Base-by-base conservation (phyloP, 352 stramenopile species). In the Phytophthora colocasiae region DNA sequence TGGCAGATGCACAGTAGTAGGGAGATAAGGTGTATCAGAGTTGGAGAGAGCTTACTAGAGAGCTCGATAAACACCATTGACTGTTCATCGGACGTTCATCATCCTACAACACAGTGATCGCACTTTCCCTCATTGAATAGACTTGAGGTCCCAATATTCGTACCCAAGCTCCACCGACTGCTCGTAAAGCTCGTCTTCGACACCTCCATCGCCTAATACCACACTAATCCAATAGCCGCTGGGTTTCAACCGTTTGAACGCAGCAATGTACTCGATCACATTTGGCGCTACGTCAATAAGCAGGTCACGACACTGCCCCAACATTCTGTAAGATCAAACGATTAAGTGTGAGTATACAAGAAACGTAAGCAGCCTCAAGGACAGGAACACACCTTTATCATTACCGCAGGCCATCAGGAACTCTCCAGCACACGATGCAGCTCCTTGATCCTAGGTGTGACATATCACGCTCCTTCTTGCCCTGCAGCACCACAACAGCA, bases 261-360 rank as follows among this genome's bases (percentile, higher is more conserved):
- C 89, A 14, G 87, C 75, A 31, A 99, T 91, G 78, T 99, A 99
- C 67, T 99, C 93, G 58, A 98, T 98, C 46, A 98, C 89, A 19
- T 99, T 98, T 14, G 97, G 97, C 17, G 97, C 96, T 22, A 97
- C 98, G 62, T 99, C 98, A 38, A 99, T 90, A 99, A 99, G 66
- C 97, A 99, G 46, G 94, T 99, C 10, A 98, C 93, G 54, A 99
- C 93, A 54, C 81, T 98, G 75, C 99, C 94, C 91, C 97, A 99
- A 66, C 92, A 91, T 55, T 92, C 88, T 96, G 53, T n/a, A n/a
- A 45, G 29, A 32, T 32, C 48, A 39, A 10, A 54, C 14, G 14
- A 14, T 27, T 17, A 38, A 36, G 6, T 63, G 4, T 67, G 54
- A 41, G 5, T 58, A 24, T 5, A 53, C 31, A 9, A 3, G 32